These are phyloP conservation scores for Canariomyces notabilis DNA, from an alignment of 2,329 filamentous ascomycete species.

Conservation along the genomic window DNA sequence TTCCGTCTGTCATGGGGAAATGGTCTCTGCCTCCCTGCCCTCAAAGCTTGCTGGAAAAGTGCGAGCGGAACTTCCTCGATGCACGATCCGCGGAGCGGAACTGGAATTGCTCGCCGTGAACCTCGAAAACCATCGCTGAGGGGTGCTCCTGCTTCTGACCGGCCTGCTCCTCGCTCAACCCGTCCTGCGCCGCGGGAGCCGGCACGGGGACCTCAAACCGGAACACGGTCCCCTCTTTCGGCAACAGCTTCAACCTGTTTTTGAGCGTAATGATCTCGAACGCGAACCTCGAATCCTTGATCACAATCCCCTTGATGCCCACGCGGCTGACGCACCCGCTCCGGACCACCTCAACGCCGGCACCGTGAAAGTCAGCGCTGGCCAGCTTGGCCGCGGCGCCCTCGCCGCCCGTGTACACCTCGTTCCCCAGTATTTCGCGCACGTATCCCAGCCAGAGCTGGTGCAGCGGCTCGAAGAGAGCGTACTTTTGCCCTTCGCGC, in stretches of 20 bases:
- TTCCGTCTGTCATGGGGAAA: not conserved
- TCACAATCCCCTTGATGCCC: conserved; percentile 78
- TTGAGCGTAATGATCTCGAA: conserved; percentile 76
- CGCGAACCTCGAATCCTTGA: conserved; percentile 80
- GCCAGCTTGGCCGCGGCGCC: conserved; percentile 67
- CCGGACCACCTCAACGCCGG: conserved; percentile 73
- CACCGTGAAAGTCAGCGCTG: conserved; percentile 88
- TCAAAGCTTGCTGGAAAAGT: conserved; percentile 72
- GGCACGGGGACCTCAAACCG: conserved; percentile 61
- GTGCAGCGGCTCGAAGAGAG: conserved; percentile 72
- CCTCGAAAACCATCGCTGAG: conserved; percentile 63
- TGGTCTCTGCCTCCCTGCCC: not conserved
- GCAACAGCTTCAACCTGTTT: conserved; percentile 69
- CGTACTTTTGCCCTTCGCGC: conserved; percentile 62
- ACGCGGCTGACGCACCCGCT: conserved; percentile 78
- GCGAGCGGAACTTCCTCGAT: conserved; percentile 86
- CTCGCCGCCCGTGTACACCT: conserved; percentile 51
- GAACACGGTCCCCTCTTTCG: conserved; percentile 88
- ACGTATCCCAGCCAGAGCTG: conserved; percentile 80
- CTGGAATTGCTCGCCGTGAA: conserved; percentile 84
- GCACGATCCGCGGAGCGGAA: conserved; percentile 77
- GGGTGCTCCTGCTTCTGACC: conserved; percentile 21
- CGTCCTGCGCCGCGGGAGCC: conserved; percentile 21
- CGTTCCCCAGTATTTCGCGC: conserved; percentile 67
- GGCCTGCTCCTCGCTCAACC: conserved; percentile 20